Base-by-base conservation (phyloP, 148 eudicot genomes). In the Diospyros lotus region DNA sequence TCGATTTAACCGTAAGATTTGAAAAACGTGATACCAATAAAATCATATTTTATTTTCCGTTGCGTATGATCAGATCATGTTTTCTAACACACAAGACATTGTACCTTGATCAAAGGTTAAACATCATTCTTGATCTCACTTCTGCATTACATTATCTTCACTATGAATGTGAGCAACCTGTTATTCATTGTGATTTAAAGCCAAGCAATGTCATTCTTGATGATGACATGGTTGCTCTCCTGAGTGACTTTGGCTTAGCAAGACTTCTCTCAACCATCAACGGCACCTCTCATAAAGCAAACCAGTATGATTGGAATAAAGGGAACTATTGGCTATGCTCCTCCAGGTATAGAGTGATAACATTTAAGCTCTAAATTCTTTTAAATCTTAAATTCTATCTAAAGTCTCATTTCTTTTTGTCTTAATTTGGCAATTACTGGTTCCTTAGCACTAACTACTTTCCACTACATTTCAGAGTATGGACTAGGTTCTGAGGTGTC, bases 131-230 rank as follows among this genome's bases (percentile, higher is more conserved):
- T 73, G 58, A 81, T 80, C 14, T 71, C 78, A 50, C 51, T 66
- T 66, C 63, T 51, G 81, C 76, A 7, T 6, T 82, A n/a, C 76
- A 82, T 73, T 82, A 82, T 59, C 44, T 78, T 67, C 84, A 78
- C 58, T 76, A 82, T 70, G 81, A 82, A 14, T 82, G 84, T 74
- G 84, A 71, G 55, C 41, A 28, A 38, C 70, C 81, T 9, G 50
- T 82, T 28, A 73, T 82, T 14, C 84, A 81, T n/a, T 81, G 84
- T 77, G 84, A 81, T 55, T 69, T 81, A 42, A 81, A 81, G 75
- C 84, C 83, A 4, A 77, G 78, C 46, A 81, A 81, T 40, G 75
- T 81, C n/a, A 66, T 81, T 15, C 71, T 81, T 18, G 78, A 81
- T 56, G 75, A 73, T 64, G 15, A 77, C 13, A 68, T 77, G 78